Evolutionary conservation across 73 alveolate species (phyloP).

Genomic region (Paramecium biaurelia): DNA sequence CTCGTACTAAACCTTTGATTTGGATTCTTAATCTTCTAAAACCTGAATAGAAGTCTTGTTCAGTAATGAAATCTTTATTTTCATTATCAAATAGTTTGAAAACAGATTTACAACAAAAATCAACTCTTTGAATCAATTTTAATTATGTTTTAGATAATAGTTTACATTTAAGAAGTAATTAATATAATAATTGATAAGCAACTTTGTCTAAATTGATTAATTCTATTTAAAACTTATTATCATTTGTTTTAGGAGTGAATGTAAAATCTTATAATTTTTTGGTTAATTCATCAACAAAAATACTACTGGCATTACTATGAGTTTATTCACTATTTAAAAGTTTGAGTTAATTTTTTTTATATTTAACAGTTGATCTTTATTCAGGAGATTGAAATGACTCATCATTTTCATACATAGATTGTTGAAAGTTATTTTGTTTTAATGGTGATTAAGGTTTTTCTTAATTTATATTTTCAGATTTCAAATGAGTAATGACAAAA

Average conservation of each 20-base stretch:
- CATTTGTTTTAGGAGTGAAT: background rate
- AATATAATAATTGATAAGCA: background rate
- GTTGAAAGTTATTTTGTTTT: background rate
- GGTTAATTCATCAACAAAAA: background rate
- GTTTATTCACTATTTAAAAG: background rate
- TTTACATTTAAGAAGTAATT: background rate
- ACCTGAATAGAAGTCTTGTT: background rate
- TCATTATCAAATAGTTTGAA: background rate
- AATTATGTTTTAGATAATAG: background rate
- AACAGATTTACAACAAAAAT: background rate
- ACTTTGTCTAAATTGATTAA: background rate
- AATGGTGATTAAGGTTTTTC: background rate
- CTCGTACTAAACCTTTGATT: background rate
- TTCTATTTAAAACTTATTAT: background rate
- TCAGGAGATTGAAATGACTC: background rate
- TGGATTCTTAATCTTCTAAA: background rate
- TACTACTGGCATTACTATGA: background rate
- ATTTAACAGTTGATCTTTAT: background rate
- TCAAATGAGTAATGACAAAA: background rate
- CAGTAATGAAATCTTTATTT: background rate
- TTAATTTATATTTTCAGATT: background rate
- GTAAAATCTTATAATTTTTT: background rate
- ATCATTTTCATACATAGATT: background rate
- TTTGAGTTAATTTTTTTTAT: background rate
- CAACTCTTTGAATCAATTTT: background rate